Evolutionary conservation across 768 basidiomycete species (phyloP), one percentile per base, ranked within the genome.

Genomic region (Strobilomyces confusus): DNA sequence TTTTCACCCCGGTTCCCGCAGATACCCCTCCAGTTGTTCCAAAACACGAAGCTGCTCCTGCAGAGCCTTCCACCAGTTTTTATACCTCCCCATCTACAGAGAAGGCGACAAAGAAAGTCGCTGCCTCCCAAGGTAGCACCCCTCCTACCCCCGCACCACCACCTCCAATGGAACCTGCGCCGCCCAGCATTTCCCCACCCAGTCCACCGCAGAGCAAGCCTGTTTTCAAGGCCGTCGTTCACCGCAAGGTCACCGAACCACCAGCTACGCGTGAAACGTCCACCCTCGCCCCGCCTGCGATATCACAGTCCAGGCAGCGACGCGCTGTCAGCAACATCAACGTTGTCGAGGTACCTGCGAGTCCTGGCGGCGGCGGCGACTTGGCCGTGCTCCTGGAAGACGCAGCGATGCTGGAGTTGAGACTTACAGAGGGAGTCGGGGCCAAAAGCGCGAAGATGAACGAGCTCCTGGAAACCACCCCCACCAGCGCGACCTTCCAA

Each of bases 211-310:
- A 55, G 40, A 51, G 38, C 29, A 71, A 56, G 41, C 22, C 57
- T 12, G 69, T 73, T 5, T 84, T 84, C 67, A 75, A 70, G 44
- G 80, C 83, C 23, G 78, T 83, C 15, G 83, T 85, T 37, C 83
- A 84, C 58, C 68, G 74, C 54, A 83, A 79, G 60, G 73, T 80
- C 25, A 70, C 73, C 5, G 80, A 82, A 48, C 44, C 54, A 2
- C 43, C 63, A 19, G 50, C 61, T 26, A 19, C 63, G 11, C 50
- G 73, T 1, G 30, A 50, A 22, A 25, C 55, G 6, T 49, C 49
- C 43, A 43, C 0, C 52, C 67, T 63, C 30, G 55, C 55, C 9
- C 52, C 59, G 9, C 46, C 60, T 12, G 60, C 60, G 42, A 64
- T 69, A 9, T 70, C 72, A 26, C 71, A 69, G 45, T 15, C 58